phyloP scores from a whole-genome alignment of 192 early-diverging fungal genomes.

The Funneliformis geosporum region DNA sequence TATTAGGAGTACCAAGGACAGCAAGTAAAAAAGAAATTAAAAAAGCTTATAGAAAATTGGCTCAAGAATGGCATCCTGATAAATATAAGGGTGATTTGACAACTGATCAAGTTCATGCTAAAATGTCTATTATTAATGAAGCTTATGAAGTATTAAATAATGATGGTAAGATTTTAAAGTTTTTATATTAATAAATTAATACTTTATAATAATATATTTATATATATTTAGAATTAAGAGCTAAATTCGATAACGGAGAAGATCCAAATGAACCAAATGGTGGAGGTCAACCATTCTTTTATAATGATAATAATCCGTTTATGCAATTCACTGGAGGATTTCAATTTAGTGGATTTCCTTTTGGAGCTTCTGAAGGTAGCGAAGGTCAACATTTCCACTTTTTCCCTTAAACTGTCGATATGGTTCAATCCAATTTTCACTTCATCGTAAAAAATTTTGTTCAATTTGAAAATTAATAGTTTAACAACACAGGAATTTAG shows the following conservation, averaged over 20 bases:
- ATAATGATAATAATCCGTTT: conserved; percentile 11
- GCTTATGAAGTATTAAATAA: conserved; percentile 86
- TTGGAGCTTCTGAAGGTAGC: conserved; percentile 1
- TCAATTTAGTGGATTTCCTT: conserved; percentile 12
- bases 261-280: conserved; percentile 73
- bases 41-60: conserved; percentile 88
- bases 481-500: too few relatives aligned
- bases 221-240: conserved; percentile 49
- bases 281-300: conserved; percentile 1
- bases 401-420: background rate
- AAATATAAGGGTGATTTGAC: conserved; percentile 74
- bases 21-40: conserved; percentile 83
- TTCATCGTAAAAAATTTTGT: too few relatives aligned
- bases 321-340: background rate
- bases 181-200: too few relatives aligned
- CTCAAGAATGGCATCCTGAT: conserved; percentile 86
- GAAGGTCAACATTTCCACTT: background rate
- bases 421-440: too few relatives aligned
- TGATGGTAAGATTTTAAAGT: conserved; percentile 57
- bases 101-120: conserved; percentile 76
- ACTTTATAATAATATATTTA: conserved; percentile 6
- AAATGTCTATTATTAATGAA: conserved; percentile 92
- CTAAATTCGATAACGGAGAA: conserved; percentile 72
- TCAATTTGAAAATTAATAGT: too few relatives aligned
- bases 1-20: conserved; percentile 75